Conservation (phyloP, 2,329 filamentous ascomycete genomes). For the Amphichorda felina region DNA sequence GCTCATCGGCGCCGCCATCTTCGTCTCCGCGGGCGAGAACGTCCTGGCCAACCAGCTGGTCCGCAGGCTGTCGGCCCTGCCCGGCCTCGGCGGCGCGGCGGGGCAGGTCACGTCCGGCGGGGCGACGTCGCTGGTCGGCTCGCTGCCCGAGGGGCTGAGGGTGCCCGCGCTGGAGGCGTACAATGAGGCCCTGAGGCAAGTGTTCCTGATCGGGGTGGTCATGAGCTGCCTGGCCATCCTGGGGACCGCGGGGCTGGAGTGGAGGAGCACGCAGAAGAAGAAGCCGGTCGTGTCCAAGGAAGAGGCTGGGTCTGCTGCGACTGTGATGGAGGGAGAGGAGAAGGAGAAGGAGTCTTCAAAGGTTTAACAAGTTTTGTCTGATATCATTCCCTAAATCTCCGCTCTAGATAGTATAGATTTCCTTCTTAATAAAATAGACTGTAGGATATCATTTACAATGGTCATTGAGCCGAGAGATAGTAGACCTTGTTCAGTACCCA, state of each 20-base stretch:
- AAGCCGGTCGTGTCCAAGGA: not conserved
- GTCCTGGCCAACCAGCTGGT: slow-evolving; percentile 36
- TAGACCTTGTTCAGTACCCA: too few relatives aligned
- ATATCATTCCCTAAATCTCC: too few relatives aligned
- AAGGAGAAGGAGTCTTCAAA: too few relatives aligned
- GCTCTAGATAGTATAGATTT: too few relatives aligned
- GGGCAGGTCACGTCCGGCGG: not conserved
- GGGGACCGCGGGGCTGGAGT: slow-evolving; percentile 46
- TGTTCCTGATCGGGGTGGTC: slow-evolving; percentile 47
- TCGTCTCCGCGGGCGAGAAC: slow-evolving; percentile 37
- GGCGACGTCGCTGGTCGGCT: not conserved
- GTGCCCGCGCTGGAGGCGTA: slow-evolving; percentile 23
- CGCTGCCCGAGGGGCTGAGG: not conserved
- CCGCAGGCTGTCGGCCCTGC: not conserved
- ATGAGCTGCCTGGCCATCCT: slow-evolving; percentile 40
- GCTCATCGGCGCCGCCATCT: slow-evolving; percentile 31
- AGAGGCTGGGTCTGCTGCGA: too few relatives aligned
- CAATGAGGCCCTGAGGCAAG: slow-evolving; percentile 44
- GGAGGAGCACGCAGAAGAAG: slow-evolving; percentile 25
- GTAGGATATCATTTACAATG: too few relatives aligned
- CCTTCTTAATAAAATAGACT: too few relatives aligned
- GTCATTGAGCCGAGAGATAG: too few relatives aligned
- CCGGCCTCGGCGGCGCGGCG: not conserved
- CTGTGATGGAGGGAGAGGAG: too few relatives aligned
- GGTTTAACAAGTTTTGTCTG: too few relatives aligned